These are phyloP conservation scores for Rhodotorula sp. DNA, from an alignment of 1,284 basidiomycete species.

Conservation along the genomic window DNA sequence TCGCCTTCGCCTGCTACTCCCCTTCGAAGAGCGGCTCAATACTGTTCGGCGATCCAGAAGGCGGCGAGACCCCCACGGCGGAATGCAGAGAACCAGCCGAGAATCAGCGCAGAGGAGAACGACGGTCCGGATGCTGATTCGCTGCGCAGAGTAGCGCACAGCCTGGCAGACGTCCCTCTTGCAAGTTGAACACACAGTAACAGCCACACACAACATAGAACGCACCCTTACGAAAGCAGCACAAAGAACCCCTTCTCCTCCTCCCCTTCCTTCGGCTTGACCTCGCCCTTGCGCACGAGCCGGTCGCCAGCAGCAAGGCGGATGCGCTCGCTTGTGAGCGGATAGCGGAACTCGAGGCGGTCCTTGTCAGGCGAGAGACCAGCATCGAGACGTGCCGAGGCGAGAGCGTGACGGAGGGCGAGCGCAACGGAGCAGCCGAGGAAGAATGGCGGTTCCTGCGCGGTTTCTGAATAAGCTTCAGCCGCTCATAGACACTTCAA, in stretches of 20 bases:
- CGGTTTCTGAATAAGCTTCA: background rate
- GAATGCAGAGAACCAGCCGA: too few species aligned
- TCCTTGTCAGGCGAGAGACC: slow-evolving; percentile 24
- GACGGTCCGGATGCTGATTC: too few species aligned
- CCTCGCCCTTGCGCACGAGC: slow-evolving; percentile 42
- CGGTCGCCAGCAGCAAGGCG: slow-evolving; percentile 48
- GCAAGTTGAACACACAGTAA: background rate
- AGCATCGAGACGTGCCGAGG: slow-evolving; percentile 46
- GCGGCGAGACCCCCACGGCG: too few species aligned
- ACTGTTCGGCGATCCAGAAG: too few species aligned
- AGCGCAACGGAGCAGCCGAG: slow-evolving; percentile 49
- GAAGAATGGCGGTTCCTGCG: slow-evolving; percentile 51
- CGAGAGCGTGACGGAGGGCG: slow-evolving; percentile 49
- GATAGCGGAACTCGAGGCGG: slow-evolving; percentile 46
- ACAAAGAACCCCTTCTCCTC: slow-evolving; percentile 47
- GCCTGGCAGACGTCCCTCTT: too few species aligned
- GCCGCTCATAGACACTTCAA: background rate
- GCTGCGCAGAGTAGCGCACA: background rate
- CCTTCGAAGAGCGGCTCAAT: too few species aligned
- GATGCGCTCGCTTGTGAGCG: slow-evolving; percentile 51
- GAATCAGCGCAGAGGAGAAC: too few species aligned
- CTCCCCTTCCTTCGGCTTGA: slow-evolving; percentile 47
- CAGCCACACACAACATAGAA: background rate
- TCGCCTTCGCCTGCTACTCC: too few species aligned
- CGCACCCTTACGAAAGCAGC: slow-evolving; percentile 37